Conservation (phyloP, 148 eudicot species). For the Linanthus parryae region DNA sequence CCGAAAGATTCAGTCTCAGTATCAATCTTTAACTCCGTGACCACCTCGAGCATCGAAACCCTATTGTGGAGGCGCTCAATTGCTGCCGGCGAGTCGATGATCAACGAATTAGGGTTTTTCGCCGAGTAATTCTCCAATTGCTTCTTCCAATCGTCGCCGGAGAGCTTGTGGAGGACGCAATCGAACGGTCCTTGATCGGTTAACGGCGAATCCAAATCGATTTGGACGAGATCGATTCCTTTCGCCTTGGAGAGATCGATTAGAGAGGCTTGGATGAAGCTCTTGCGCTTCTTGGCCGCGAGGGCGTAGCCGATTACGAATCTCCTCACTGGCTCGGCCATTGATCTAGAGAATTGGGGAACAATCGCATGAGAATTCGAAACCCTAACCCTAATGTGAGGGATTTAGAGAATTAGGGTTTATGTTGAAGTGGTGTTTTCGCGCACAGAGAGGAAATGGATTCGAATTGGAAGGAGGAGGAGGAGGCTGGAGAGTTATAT, state of each 20-base stretch:
- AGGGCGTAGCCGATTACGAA: slow-evolving; percentile 73
- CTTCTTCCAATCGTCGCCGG: background rate
- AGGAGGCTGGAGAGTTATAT: too few species aligned
- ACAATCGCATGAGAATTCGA: too few species aligned
- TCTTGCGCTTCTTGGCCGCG: slow-evolving; percentile 48
- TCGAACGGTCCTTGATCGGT: slow-evolving; percentile 59
- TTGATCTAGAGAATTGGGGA: too few species aligned
- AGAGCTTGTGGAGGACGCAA: slow-evolving; percentile 47
- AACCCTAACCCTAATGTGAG: too few species aligned
- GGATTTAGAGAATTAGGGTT: too few species aligned
- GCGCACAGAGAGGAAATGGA: too few species aligned
- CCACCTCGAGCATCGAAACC: background rate
- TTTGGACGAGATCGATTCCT: slow-evolving; percentile 36
- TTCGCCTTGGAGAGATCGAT: too few species aligned
- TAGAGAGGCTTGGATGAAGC: slow-evolving; percentile 51
- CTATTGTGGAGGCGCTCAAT: background rate
- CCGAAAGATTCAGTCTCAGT: slow-evolving; percentile 31
- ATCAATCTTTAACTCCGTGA: background rate
- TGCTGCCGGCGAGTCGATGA: background rate
- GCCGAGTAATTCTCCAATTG: background rate
- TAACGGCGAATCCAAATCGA: slow-evolving; percentile 34
- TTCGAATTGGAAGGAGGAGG: too few species aligned
- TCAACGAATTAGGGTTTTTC: background rate
- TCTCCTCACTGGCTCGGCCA: too few species aligned
- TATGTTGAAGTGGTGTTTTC: too few species aligned